phyloP scores from a whole-genome alignment of 2,329 filamentous ascomycete genomes.

The Fusarium irregulare region DNA sequence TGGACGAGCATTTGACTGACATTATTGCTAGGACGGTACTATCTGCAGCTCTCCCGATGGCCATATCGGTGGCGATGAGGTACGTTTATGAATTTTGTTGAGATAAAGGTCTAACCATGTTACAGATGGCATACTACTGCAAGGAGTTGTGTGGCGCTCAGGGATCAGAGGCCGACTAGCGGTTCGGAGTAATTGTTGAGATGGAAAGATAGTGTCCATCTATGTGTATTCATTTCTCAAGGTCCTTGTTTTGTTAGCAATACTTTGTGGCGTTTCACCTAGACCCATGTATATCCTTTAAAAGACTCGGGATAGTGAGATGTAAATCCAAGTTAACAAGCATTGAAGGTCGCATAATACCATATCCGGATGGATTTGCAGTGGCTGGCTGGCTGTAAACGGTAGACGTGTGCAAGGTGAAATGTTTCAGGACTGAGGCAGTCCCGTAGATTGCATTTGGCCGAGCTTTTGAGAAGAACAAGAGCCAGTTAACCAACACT shows the following conservation, averaged over 20 bases:
- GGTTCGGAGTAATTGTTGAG: not conserved
- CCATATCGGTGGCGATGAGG: conserved; percentile 1
- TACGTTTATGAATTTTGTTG: not conserved
- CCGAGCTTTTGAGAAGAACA: too few relatives aligned
- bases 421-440: too few relatives aligned
- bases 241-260: not conserved
- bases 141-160: not conserved
- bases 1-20: not conserved
- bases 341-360: too few relatives aligned
- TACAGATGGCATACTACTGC: not conserved
- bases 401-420: too few relatives aligned
- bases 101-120: not conserved
- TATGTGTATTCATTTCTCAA: not conserved
- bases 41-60: not conserved
- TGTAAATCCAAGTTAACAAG: not conserved
- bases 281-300: not conserved
- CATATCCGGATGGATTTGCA: too few relatives aligned
- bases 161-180: not conserved
- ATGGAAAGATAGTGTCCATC: not conserved
- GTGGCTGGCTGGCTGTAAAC: too few relatives aligned
- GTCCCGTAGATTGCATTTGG: too few relatives aligned
- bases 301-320: not conserved
- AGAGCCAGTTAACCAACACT: too few relatives aligned
- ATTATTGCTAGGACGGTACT: not conserved
- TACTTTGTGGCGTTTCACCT: not conserved